A percentile compares a stretch with the other conserved stretches of the same genome.
Conservation (phyloP, 2,329 filamentous ascomycete genomes). For the Epichloe typhina region DNA sequence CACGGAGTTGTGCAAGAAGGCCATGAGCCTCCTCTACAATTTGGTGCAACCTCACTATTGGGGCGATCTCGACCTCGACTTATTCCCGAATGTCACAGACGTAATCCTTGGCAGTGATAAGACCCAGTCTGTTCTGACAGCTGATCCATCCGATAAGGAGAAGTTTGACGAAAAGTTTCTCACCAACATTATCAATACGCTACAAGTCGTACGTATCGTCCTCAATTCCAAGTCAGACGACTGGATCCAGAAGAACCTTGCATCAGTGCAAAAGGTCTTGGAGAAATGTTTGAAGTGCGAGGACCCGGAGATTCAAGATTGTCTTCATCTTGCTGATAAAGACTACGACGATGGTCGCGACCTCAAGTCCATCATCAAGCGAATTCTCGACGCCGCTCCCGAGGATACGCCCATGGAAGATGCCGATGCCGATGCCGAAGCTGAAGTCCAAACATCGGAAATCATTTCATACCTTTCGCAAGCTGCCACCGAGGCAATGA, state of each 20-base stretch:
- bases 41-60: slow-evolving; percentile 79
- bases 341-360: slow-evolving; percentile 56
- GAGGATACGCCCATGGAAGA: slow-evolving; percentile 59
- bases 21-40: slow-evolving; percentile 68
- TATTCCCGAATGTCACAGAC: slow-evolving; percentile 84
- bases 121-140: slow-evolving; percentile 45
- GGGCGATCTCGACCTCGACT: slow-evolving; percentile 81
- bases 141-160: slow-evolving; percentile 49
- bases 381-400: slow-evolving; percentile 80
- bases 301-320: slow-evolving; percentile 86
- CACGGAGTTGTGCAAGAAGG: slow-evolving; percentile 74
- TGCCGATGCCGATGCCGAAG: slow-evolving; percentile 71
- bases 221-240: slow-evolving; percentile 79
- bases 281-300: slow-evolving; percentile 84
- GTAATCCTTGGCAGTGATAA: slow-evolving; percentile 74
- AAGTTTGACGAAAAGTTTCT: slow-evolving; percentile 73
- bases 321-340: slow-evolving; percentile 62
- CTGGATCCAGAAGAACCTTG: slow-evolving; percentile 72
- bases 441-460: slow-evolving; percentile 71
- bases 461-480: slow-evolving; percentile 73
- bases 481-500: slow-evolving; percentile 79
- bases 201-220: slow-evolving; percentile 84
- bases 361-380: slow-evolving; percentile 62
- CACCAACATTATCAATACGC: slow-evolving; percentile 81
- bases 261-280: slow-evolving; percentile 70